Evolutionary conservation across 192 early-diverging fungal genomes (phyloP).

Genomic region (Backusella parvicylindrica): DNA sequence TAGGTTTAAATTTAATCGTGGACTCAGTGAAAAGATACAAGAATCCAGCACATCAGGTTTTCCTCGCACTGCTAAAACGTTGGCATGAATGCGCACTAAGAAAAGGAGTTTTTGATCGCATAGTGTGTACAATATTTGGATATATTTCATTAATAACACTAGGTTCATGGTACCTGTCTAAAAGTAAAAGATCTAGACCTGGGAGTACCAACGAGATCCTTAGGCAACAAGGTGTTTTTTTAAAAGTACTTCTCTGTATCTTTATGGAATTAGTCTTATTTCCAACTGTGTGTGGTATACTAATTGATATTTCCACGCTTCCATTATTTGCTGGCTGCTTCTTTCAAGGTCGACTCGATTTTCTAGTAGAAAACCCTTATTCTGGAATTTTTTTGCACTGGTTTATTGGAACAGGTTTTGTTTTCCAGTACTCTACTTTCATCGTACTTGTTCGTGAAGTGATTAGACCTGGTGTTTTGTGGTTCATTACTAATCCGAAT

Average conservation of each 20-base stretch:
- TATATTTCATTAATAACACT: conserved; percentile 53
- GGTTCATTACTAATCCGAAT: conserved; percentile 96
- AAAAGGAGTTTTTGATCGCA: conserved; percentile 49
- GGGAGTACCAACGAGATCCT: conserved; percentile 38
- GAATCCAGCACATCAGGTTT: neutral
- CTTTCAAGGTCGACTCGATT: conserved; percentile 42
- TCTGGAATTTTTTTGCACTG: conserved; percentile 77
- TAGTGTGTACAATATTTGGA: conserved; percentile 56
- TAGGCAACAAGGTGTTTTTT: conserved; percentile 47
- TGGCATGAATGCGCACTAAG: conserved; percentile 44
- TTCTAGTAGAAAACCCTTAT: conserved; percentile 55
- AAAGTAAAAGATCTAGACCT: conserved; percentile 40
- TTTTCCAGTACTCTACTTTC: conserved; percentile 89
- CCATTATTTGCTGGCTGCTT: conserved; percentile 68
- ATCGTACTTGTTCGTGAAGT: conserved; percentile 74
- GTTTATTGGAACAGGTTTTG: conserved; percentile 91
- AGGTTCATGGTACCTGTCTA: conserved; percentile 45
- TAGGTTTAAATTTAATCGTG: neutral
- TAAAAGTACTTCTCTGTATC: conserved; percentile 83
- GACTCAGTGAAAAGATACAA: neutral
- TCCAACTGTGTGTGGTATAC: conserved; percentile 83
- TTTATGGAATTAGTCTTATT: conserved; percentile 83
- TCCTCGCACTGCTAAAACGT: neutral
- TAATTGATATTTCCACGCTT: conserved; percentile 77
- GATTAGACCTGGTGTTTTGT: conserved; percentile 90